These are phyloP conservation scores for Jamesozyma piceae DNA, from an alignment of 805 yeast genomes.

Conservation along the genomic window DNA sequence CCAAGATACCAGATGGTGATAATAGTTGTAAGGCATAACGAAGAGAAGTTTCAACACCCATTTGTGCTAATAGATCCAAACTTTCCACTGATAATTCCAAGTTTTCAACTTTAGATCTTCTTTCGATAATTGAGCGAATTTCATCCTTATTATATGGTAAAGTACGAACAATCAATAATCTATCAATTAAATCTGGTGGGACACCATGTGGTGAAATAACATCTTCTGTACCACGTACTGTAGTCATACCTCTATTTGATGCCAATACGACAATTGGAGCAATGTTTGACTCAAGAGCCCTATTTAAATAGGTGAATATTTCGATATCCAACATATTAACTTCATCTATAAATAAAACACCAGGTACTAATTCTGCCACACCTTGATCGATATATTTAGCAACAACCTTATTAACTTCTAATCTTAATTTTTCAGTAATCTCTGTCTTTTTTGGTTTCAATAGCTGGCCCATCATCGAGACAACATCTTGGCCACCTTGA, in stretches of 20 bases:
- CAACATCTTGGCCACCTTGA: conserved; percentile 91
- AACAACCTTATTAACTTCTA: conserved; percentile 91
- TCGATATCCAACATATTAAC: conserved; percentile 97
- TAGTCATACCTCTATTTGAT: conserved; percentile 88
- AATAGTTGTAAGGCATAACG: conserved; percentile 88
- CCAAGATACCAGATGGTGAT: conserved; percentile 81
- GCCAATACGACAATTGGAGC: conserved; percentile 95
- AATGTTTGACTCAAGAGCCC: conserved; percentile 84
- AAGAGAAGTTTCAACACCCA: conserved; percentile 70
- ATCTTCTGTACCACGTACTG: conserved; percentile 84
- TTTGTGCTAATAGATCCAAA: conserved; percentile 58
- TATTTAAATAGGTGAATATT: conserved; percentile 87
- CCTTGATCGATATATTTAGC: conserved; percentile 96
- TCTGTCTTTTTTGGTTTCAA: conserved; percentile 94
- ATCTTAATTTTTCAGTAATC: conserved; percentile 88
- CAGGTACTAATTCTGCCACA: conserved; percentile 94
- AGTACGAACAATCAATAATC: conserved; percentile 86
- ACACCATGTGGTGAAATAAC: conserved; percentile 88
- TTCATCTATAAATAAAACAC: conserved; percentile 95
- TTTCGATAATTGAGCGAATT: conserved; percentile 68
- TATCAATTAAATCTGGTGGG: conserved; percentile 88
- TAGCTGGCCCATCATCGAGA: conserved; percentile 94
- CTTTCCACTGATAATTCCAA: conserved; percentile 61
- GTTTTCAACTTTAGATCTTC: conserved; percentile 72
- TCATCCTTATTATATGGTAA: conserved; percentile 80